Evolutionary conservation across 2,329 filamentous ascomycete genomes (phyloP), one percentile per base, ranked within the genome.

Genomic region (Epichloe brachyelytri): DNA sequence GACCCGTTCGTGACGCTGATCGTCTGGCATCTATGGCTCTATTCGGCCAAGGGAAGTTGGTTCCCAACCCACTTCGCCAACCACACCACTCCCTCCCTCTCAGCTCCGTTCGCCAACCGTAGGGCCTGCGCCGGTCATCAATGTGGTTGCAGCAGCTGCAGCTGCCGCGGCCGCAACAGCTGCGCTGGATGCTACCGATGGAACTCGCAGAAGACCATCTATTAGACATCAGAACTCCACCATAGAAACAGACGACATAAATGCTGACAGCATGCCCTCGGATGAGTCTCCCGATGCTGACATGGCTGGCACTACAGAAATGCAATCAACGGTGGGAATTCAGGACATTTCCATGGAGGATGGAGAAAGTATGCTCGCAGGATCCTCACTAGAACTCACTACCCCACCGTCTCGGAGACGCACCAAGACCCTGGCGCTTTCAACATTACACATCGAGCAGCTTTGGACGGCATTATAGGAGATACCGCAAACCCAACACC

Each of bases 11-110:
- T 58, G 87, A 94, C 63, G 75, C 80, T 43, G 88, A 97, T 64
- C 82, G 89, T 53, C 77, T 93, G 53, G 87, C 85, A 45, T 93
- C 86, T 49, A 94, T 93, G 83, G 74, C 84, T 43, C 79, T 85
- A 6, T 78, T 83, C 40, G 73, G 83, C 50, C 79, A 85, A 55
- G 74, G 11, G 83, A 85, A 49, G 70, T 89, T 50, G 78, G 79
- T 41, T 96, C 91, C n/a, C 90, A 95, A 64, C 93, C 93, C 8
- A 86, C 90, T 52, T 96, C 89, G 12, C 89, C 89, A 1, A 93
- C 88, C 6, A 95, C 89, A 1, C 89, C 89, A 14, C 76, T 86
- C 43, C 84, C 84, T 45, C 81, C 84, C 1, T 72, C 82, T 26
- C 82, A 84, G 68, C 60, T 68, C 48, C 64, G 67, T 15, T 79